Evolutionary conservation across 768 basidiomycete species (phyloP), one percentile per base, ranked within the genome.

Genomic region (Macrocybe gigantea): DNA sequence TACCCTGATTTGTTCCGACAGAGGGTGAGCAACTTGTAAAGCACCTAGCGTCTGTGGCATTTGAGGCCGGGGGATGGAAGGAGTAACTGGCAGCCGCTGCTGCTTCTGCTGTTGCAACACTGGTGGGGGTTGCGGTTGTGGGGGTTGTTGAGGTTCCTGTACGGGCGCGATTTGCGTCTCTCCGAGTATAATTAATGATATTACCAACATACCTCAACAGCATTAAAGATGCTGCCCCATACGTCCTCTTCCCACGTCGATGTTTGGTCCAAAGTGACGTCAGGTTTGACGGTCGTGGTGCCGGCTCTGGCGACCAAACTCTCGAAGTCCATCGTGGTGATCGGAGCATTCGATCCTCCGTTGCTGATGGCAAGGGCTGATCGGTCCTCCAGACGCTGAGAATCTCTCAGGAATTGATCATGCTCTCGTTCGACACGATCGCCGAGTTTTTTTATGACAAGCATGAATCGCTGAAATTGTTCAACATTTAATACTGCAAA

Each of bases 391-490:
- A 94, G 72, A 31, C 94, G 78, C 54, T 93, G 92, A 1, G 93
- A 88, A 61, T 98, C 96, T 35, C 91, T 83, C 7, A 99, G 73
- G 63, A 93, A 95, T 57, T 93, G 88, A 49, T 85, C 73, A 54
- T 98, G 96, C 62, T 98, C 96, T 55, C 79, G 79, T 66, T 97
- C 92, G 7, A 99, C 94, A 6, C 95, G 83, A 29, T 88, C 82
- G 12, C 89, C 82, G 3, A 85, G 72, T 63, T 80, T 85, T 49
- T 73, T 78, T 32, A 91, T 89, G 36, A 88, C 86, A 7, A 66
- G 64, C 92, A 98, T 98, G 66, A 98, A 98, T 5, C 87, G 81
- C 54, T 85, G 80, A 62, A 97, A 99, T 66, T 99, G 96, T 31
- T 80, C 77, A 10, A 91, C 71, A 55, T 77, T 91, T n/a, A 91